Evolutionary conservation across 257 asterid genomes (phyloP).

Genomic region (Solanum virginianum): DNA sequence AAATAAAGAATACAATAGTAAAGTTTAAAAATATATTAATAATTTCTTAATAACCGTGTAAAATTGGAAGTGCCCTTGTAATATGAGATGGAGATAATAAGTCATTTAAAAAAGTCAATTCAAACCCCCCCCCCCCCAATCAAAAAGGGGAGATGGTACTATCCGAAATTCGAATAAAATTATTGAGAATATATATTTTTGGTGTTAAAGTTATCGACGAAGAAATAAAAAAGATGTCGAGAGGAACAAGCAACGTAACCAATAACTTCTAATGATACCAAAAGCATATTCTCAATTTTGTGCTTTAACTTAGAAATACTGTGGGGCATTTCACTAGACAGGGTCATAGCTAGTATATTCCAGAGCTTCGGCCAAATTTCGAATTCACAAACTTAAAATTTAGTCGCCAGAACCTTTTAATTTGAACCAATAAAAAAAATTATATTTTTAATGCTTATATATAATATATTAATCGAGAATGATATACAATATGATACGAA

Average conservation of each 20-base stretch:
- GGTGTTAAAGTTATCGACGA: not conserved
- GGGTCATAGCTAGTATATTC: not conserved
- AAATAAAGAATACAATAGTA: too few species aligned
- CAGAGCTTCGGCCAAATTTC: not conserved
- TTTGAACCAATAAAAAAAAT: not conserved
- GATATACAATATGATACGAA: not conserved
- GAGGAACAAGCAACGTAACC: not conserved
- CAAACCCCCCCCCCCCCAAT: not conserved
- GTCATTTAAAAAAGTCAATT: too few species aligned
- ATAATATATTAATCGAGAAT: not conserved
- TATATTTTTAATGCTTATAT: not conserved
- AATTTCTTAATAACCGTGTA: too few species aligned
- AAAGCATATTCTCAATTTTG: not conserved
- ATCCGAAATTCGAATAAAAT: not conserved
- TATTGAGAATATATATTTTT: not conserved
- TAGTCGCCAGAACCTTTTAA: not conserved
- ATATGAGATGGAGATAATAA: too few species aligned
- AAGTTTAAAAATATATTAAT: too few species aligned
- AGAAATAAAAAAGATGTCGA: not conserved
- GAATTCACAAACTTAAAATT: not conserved
- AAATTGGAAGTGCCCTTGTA: too few species aligned
- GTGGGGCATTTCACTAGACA: not conserved
- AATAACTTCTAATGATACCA: not conserved
- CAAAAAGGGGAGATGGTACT: not conserved
- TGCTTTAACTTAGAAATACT: not conserved